Conservation (phyloP, 331 rosid species). For the Pyrus hybrid region DNA sequence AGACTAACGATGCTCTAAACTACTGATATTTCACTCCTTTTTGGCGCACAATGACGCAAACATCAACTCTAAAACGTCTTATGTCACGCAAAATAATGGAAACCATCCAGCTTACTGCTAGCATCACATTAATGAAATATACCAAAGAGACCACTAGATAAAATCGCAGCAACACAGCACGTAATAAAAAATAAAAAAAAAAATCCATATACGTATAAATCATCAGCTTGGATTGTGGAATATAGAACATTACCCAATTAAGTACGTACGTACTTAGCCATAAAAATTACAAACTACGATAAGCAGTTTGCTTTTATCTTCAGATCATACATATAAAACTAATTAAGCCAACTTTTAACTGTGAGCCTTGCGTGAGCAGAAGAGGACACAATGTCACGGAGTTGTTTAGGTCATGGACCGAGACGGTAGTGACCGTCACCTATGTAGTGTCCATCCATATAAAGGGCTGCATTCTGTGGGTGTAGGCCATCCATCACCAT, state of each 20-base stretch:
- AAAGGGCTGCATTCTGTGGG: slow-evolving; percentile 63
- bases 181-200: too few relatives aligned
- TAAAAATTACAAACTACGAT: neutral
- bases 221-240: neutral
- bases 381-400: neutral
- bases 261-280: neutral
- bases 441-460: slow-evolving; percentile 74
- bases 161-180: neutral
- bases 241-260: neutral
- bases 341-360: neutral
- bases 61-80: neutral
- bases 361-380: neutral
- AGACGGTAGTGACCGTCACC: slow-evolving; percentile 80
- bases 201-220: neutral
- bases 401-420: slow-evolving; percentile 46
- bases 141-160: neutral
- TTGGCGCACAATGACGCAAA: neutral
- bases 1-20: neutral
- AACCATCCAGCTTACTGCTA: neutral
- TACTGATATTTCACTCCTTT: neutral
- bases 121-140: neutral
- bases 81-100: neutral
- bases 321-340: neutral
- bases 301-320: slow-evolving; percentile 4
- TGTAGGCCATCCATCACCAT: slow-evolving; percentile 98